Conservation (phyloP, 768 basidiomycete species). For the Cubamyces lactineus region DNA sequence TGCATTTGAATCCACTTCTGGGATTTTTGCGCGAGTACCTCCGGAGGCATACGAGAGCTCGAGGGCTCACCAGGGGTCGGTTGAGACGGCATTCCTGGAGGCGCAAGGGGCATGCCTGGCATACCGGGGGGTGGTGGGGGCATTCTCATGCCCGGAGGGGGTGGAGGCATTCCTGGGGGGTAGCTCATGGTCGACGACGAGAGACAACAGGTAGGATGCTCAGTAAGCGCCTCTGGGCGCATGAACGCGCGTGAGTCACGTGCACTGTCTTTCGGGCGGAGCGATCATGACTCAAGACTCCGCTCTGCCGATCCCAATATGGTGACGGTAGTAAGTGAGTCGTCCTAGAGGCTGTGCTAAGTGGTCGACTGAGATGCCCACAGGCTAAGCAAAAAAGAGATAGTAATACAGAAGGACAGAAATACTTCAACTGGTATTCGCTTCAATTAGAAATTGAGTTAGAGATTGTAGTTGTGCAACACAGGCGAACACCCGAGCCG, state of each 20-base stretch:
- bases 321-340: no score
- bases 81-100: constrained; percentile 39
- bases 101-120: constrained; percentile 39
- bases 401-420: no score
- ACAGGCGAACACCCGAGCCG: no score
- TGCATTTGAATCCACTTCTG: constrained; percentile 98
- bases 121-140: constrained; percentile 46
- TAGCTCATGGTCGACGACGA: constrained; percentile 49
- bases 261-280: neutral
- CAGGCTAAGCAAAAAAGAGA: no score
- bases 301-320: neutral
- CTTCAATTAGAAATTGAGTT: no score
- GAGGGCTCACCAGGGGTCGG: constrained; percentile 40
- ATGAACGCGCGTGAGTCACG: constrained; percentile 21
- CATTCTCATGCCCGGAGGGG: constrained; percentile 45
- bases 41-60: constrained; percentile 53
- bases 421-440: no score
- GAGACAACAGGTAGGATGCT: constrained; percentile 21
- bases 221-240: constrained; percentile 17
- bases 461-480: no score
- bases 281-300: neutral
- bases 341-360: no score
- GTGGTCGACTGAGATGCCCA: no score
- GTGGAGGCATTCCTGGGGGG: constrained; percentile 57
- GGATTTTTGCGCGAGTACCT: constrained; percentile 86